Base-by-base conservation (phyloP, 2,329 filamentous ascomycete genomes). In the Penicillium sp. region DNA sequence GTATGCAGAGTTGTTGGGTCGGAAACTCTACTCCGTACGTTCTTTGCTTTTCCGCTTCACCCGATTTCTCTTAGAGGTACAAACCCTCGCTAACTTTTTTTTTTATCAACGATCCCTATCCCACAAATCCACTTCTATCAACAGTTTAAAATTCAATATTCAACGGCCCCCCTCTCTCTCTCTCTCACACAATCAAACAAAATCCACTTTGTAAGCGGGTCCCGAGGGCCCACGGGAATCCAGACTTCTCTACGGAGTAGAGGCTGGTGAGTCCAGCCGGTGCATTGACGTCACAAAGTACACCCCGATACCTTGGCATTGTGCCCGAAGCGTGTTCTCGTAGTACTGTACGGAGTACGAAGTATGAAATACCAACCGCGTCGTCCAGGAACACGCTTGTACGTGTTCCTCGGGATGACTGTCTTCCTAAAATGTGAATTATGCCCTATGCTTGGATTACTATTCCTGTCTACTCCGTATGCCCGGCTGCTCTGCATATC, bases 1-100 rank as follows among this genome's bases (percentile, higher is more conserved):
- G 45, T 49, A 49, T 30, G 45, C 44, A 28, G 24, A 28, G 26
- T 28, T 30, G 45, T 30, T 49, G 45, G 44, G 30, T 30, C 26
- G 28, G 24, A 30, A 49, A 49, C 45, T 49, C 45, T 49, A n/a
- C 26, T 30, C 22, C 1, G 4, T 17, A n/a, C n/a, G n/a, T 28
- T 42, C 4, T 17, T n/a, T 12, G 19, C 9, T 12, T 44, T 44
- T 30, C 45, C 45, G 45, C 45, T 30, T 30, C 45, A 30, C 26
- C 45, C 35, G 28, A 33, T n/a, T n/a, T n/a, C n/a, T n/a, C n/a
- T n/a, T n/a, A n/a, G n/a, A n/a, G n/a, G n/a, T n/a, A n/a, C 44
- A 19, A 12, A 17, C n/a, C 53, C 53, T 54, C 47, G 56, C 56
- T 53, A 58, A 51, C 50, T 47, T 59, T 58, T 54, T 53, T 24